Evolutionary conservation across 2,329 filamentous ascomycete species (phyloP).

Genomic region (Sclerotinia borealis): DNA sequence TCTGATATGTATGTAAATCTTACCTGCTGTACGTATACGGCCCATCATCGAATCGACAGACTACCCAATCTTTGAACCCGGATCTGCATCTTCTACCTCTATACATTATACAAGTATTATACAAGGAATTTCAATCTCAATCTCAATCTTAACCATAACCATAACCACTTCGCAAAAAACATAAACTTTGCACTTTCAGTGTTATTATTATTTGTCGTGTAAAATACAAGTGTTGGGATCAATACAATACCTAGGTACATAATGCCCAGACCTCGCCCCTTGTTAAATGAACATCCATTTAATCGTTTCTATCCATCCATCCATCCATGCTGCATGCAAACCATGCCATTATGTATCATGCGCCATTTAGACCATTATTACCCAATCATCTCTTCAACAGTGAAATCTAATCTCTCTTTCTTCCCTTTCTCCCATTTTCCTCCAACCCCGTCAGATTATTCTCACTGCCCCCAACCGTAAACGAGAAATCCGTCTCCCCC

Average conservation of each 20-base stretch:
- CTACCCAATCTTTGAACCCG: too few relatives aligned
- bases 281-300: background rate
- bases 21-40: too few relatives aligned
- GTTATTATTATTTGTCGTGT: background rate
- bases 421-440: background rate
- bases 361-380: background rate
- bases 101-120: too few relatives aligned
- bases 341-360: background rate
- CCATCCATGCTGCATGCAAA: background rate
- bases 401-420: background rate
- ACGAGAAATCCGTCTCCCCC: conserved; percentile 64
- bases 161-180: too few relatives aligned
- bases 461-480: conserved; percentile 18
- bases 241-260: background rate
- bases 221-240: too few relatives aligned
- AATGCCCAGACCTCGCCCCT: too few relatives aligned
- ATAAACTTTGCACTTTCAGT: background rate
- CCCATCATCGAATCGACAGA: too few relatives aligned
- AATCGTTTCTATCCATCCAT: background rate
- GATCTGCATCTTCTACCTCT: too few relatives aligned
- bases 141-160: too few relatives aligned
- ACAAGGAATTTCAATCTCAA: too few relatives aligned
- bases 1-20: too few relatives aligned
- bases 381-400: background rate
- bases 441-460: background rate